A percentile compares a stretch with the other conserved stretches of the same genome.
phyloP scores from a whole-genome alignment of 306 rosid genomes.

The Quercus wislizeni region DNA sequence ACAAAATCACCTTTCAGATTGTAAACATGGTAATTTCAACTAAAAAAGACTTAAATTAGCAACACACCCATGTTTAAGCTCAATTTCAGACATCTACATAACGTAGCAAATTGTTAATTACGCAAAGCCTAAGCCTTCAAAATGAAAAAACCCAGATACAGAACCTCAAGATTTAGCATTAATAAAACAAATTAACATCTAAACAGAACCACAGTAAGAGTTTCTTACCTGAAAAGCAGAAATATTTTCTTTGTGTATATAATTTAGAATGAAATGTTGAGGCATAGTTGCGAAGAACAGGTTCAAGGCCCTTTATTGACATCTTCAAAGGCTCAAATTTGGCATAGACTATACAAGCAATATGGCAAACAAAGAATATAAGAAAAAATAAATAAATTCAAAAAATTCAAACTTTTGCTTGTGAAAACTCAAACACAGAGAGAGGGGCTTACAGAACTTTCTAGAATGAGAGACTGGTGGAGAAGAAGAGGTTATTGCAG shows the following conservation, averaged over 20 bases:
- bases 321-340: constrained; percentile 24
- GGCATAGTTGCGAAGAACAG: constrained; percentile 26
- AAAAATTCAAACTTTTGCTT: background rate
- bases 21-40: background rate
- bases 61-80: background rate
- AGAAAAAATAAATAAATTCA: background rate
- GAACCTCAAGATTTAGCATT: background rate
- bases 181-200: background rate
- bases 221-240: constrained; percentile 36
- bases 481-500: constrained; percentile 10
- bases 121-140: background rate
- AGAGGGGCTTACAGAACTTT: constrained; percentile 26
- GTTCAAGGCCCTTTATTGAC: constrained; percentile 20
- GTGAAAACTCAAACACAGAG: background rate
- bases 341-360: constrained; percentile 28
- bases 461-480: constrained; percentile 14
- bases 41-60: background rate
- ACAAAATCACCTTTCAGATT: background rate
- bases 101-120: background rate
- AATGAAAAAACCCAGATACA: background rate
- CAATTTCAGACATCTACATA: background rate
- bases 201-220: background rate
- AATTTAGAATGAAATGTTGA: constrained; percentile 18
- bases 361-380: background rate
- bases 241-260: constrained; percentile 14